Evolutionary conservation across 1,284 basidiomycete species (phyloP).

Genomic region (Rhodotorula sp.): DNA sequence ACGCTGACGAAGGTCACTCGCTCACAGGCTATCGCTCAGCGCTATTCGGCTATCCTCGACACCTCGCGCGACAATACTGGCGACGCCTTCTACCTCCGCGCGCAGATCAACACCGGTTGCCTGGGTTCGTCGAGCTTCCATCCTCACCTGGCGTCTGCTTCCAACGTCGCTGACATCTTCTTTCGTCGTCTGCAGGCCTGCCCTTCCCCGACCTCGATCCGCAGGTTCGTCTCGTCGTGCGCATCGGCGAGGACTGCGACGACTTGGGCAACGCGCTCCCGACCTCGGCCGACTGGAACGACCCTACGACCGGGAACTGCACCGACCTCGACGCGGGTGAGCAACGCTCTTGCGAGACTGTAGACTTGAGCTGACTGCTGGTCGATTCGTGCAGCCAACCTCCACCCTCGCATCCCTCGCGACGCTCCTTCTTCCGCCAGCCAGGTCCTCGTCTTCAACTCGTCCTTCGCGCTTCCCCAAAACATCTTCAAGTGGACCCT

Average conservation of each 20-base stretch:
- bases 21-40: constrained; percentile 46
- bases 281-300: constrained; percentile 39
- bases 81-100: constrained; percentile 46
- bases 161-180: no score
- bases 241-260: constrained; percentile 35
- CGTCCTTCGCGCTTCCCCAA: constrained; percentile 31
- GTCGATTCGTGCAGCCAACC: neutral
- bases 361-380: neutral
- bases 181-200: neutral
- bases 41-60: constrained; percentile 47
- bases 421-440: constrained; percentile 34
- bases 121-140: constrained; percentile 1
- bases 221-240: constrained; percentile 32
- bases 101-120: constrained; percentile 36
- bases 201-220: constrained; percentile 22
- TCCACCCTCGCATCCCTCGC: constrained; percentile 43
- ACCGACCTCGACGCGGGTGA: constrained; percentile 40
- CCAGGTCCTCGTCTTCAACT: constrained; percentile 38
- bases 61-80: constrained; percentile 42
- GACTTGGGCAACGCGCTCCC: constrained; percentile 22
- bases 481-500: constrained; percentile 38
- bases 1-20: neutral
- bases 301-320: constrained; percentile 20
- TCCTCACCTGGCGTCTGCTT: neutral
- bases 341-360: neutral